These are phyloP conservation scores for Chamaecrista fasciculata DNA, from an alignment of 306 rosid genomes.

Conservation along the genomic window DNA sequence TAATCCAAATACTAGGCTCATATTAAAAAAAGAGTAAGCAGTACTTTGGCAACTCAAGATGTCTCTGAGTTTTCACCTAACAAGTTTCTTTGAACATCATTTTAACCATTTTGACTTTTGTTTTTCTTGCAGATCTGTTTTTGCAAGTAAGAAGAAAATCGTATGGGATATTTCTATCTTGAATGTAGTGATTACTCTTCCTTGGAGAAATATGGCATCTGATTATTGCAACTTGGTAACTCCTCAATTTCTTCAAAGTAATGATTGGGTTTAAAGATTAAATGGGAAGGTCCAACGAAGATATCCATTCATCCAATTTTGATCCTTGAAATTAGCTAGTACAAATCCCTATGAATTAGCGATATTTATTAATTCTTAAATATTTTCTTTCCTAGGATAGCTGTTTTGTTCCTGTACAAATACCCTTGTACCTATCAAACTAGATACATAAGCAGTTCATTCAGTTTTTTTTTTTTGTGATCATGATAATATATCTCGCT, in stretches of 20 bases:
- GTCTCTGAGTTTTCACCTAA: slow-evolving; percentile 4
- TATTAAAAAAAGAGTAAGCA: slow-evolving; percentile 80
- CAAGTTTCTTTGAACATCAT: background rate
- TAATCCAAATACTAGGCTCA: slow-evolving; percentile 54
- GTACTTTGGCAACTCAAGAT: slow-evolving; percentile 25
- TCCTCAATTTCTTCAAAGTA: slow-evolving; percentile 23
- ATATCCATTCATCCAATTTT: too few relatives aligned
- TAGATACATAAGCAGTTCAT: too few relatives aligned
- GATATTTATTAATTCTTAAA: too few relatives aligned
- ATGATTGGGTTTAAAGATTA: background rate
- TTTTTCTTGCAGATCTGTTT: slow-evolving; percentile 60
- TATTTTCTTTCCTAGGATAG: too few relatives aligned
- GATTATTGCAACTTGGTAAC: slow-evolving; percentile 64
- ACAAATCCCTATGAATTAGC: too few relatives aligned
- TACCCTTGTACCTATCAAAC: too few relatives aligned
- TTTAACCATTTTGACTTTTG: slow-evolving; percentile 14
- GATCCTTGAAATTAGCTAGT: too few relatives aligned
- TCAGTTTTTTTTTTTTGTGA: too few relatives aligned
- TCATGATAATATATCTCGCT: too few relatives aligned
- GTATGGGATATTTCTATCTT: slow-evolving; percentile 65
- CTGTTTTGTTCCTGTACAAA: too few relatives aligned
- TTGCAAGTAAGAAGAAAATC: slow-evolving; percentile 55
- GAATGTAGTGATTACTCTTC: slow-evolving; percentile 52
- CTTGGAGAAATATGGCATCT: slow-evolving; percentile 52
- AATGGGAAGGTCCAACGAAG: too few relatives aligned